Evolutionary conservation across 1,284 basidiomycete genomes (phyloP), one percentile per base, ranked within the genome.

Genomic region (Apiotrichum mycotoxinovorans): DNA sequence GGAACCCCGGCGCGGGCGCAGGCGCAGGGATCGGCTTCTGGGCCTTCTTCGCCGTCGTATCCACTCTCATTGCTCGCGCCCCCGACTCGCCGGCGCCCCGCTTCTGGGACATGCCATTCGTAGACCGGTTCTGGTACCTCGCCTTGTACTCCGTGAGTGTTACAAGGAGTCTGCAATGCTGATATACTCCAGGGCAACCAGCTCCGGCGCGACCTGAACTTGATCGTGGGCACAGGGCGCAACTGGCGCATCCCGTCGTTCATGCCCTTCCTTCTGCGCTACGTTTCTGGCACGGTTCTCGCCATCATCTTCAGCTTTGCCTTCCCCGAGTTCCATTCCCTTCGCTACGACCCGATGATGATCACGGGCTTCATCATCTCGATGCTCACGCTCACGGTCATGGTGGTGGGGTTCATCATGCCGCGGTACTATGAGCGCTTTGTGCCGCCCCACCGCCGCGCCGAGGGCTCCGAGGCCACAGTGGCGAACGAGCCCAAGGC

Each of bases 171-270:
- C 17, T 38, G 26, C 41, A 40, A 22, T 37, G 35, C 43, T 48
- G 26, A 33, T 48, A 33, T 25, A 4, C 25, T 22, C 12, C 34
- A 61, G 62, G 64, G 61, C 12, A 66, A 66, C 52, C 64, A 66
- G 49, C 54, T 66, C 14, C 57, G 64, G 5, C 61, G 64, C 14
- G 64, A 66, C 52, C 57, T 66, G 17, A 66, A 66, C 48, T 49
- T 61, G 22, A 60, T 66, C 22, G 61, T 66, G 8, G 64, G 64
- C 2, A 35, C 37, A 17, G 61, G 61, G 15, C 35, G 46, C 15
- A 66, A 66, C 53, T 66, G 64, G 64, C 57, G 50, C n/a, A 66
- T 66, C 46, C 64, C 64, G 4, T 30, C 35, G 35, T 66, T 66
- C 49, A 26, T 63, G 22, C 61, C 61, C 7, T 44, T 63, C 49